Conservation (phyloP, 2,329 filamentous ascomycete genomes). For the Tympanopsis confertula region DNA sequence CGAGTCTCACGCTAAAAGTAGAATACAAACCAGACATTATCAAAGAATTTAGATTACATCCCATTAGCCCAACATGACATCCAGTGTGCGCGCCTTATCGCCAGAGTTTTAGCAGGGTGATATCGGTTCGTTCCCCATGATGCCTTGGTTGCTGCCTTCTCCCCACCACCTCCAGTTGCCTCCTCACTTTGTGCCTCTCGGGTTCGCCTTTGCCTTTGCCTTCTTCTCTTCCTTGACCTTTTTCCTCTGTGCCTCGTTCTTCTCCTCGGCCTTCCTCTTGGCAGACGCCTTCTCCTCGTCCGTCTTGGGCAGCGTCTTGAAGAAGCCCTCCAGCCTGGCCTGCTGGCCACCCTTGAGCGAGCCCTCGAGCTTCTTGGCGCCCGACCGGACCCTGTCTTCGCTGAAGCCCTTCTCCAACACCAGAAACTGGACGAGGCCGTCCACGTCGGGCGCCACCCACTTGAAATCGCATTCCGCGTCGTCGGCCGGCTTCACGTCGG, state of each 20-base stretch:
- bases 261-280: conserved; percentile 91
- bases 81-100: too few species aligned
- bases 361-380: conserved; percentile 70
- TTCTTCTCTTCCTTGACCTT: conserved; percentile 89
- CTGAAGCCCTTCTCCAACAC: conserved; percentile 94
- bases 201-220: conserved; percentile 83
- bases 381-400: conserved; percentile 79
- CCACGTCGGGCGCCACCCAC: conserved; percentile 87
- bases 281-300: conserved; percentile 71
- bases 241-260: conserved; percentile 86
- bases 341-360: conserved; percentile 85
- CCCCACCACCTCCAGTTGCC: too few species aligned
- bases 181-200: conserved; percentile 43
- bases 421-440: conserved; percentile 79
- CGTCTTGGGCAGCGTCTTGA: conserved; percentile 83
- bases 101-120: too few species aligned
- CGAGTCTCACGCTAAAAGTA: too few species aligned
- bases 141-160: too few species aligned
- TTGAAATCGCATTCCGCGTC: conserved; percentile 89
- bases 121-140: too few species aligned
- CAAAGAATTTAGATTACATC: too few species aligned
- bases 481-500: conserved; percentile 75
- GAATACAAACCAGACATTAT: too few species aligned
- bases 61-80: too few species aligned
- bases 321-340: conserved; percentile 86